Percentiles rank a stretch among this genome's conserved stretches.
Evolutionary conservation across 441 rosid genomes (phyloP).

Genomic region (Populus tomentosa): DNA sequence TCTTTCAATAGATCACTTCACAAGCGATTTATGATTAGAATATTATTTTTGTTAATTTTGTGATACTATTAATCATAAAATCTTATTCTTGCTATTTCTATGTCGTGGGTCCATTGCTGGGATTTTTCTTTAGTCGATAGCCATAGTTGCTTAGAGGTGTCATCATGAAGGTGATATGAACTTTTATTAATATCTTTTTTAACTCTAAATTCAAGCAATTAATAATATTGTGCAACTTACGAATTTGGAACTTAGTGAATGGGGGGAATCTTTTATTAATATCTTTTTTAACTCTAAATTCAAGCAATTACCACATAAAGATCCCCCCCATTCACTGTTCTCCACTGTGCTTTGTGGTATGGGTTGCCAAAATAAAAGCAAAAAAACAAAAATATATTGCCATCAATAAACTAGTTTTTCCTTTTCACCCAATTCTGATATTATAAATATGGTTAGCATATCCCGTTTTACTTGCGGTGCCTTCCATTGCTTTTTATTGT

Average conservation of each 20-base stretch:
- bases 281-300: not conserved
- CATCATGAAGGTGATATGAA: not conserved
- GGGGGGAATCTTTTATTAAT: not conserved
- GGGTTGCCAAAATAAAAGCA: not conserved
- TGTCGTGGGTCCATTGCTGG: not conserved
- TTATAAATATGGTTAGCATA: not conserved
- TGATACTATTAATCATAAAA: not conserved
- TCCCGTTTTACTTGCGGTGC: not conserved
- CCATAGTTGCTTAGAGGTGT: not conserved
- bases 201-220: not conserved
- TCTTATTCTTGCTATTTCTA: not conserved
- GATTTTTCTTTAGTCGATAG: not conserved
- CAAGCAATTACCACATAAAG: not conserved
- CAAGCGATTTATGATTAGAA: not conserved
- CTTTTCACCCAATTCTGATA: not conserved
- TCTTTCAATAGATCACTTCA: slow-evolving; percentile 1
- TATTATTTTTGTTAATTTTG: not conserved
- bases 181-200: not conserved
- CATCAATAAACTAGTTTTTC: not conserved
- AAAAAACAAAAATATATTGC: not conserved
- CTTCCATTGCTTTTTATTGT: not conserved
- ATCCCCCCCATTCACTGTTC: not conserved
- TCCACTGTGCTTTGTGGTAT: not conserved
- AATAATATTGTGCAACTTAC: too few relatives aligned
- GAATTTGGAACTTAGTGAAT: too few relatives aligned